Evolutionary conservation across 129 eudicot species (phyloP).

Genomic region (Arctium minus): DNA sequence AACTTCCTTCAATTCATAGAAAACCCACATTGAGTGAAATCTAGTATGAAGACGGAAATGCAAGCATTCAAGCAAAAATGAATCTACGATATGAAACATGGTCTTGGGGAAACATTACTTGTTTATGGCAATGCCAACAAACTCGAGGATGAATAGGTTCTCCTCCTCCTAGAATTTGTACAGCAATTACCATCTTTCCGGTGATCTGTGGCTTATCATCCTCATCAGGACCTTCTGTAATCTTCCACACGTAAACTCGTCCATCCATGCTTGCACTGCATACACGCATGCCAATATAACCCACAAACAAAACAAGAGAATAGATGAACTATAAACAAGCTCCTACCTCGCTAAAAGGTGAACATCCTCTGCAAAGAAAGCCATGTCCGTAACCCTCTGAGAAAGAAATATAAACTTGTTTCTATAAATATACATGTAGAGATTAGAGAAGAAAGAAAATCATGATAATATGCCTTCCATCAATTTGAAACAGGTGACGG

Average conservation of each 20-base stretch:
- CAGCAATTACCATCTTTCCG: slow-evolving; percentile 59
- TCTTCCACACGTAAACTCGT: slow-evolving; percentile 83
- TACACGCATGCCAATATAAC: slow-evolving; percentile 11
- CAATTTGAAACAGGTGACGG: background rate
- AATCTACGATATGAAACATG: background rate
- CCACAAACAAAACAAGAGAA: background rate
- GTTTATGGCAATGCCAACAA: slow-evolving; percentile 98
- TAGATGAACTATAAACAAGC: background rate
- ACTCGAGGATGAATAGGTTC: slow-evolving; percentile 84
- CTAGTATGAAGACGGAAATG: background rate
- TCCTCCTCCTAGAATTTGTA: slow-evolving; percentile 75
- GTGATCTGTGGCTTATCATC: slow-evolving; percentile 86
- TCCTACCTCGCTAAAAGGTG: slow-evolving; percentile 83
- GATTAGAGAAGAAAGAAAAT: background rate
- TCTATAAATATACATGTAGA: background rate
- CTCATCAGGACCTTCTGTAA: slow-evolving; percentile 75
- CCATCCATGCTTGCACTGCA: slow-evolving; percentile 90
- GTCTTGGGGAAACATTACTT: slow-evolving; percentile 33
- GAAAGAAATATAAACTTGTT: slow-evolving; percentile 6
- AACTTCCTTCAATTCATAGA: slow-evolving; percentile 46
- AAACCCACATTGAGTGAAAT: background rate
- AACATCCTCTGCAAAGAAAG: slow-evolving; percentile 97
- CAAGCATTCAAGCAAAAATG: background rate
- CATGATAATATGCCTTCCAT: background rate
- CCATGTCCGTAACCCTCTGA: slow-evolving; percentile 98